Percentiles rank a stretch among this genome's conserved stretches.
Conservation (phyloP, 352 stramenopile genomes). For the Thalassiosira allenii region DNA sequence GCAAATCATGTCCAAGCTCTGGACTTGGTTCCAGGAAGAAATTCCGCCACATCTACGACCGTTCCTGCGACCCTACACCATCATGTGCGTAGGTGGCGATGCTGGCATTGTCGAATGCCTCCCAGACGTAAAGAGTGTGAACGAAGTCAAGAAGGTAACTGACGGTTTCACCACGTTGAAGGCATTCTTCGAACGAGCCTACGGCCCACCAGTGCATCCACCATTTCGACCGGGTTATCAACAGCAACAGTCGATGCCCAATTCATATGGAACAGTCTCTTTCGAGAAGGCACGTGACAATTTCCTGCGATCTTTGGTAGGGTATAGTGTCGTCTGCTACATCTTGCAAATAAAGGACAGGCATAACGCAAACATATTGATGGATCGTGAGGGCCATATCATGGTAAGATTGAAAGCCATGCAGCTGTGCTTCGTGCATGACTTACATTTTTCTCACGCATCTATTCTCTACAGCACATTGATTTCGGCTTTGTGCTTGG, state of each 20-base stretch:
- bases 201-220: constrained; percentile 57
- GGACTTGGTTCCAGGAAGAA: constrained; percentile 79
- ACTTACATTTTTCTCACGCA: background rate
- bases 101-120: constrained; percentile 97
- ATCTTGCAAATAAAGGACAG: constrained; percentile 99
- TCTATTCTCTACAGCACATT: constrained; percentile 87
- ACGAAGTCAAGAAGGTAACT: constrained; percentile 85
- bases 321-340: constrained; percentile 92
- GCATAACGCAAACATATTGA: constrained; percentile 97
- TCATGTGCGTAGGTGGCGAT: constrained; percentile 95
- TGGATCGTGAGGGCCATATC: constrained; percentile 89
- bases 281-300: constrained; percentile 85
- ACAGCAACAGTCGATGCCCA: background rate
- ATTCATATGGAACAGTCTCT: constrained; percentile 41
- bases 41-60: constrained; percentile 72
- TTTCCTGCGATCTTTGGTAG: constrained; percentile 84
- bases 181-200: constrained; percentile 83
- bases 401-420: constrained; percentile 61
- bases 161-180: constrained; percentile 76
- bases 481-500: constrained; percentile 97
- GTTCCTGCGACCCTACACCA: constrained; percentile 94
- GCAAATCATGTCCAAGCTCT: constrained; percentile 85
- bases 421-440: too few relatives aligned
- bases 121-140: constrained; percentile 89
- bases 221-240: background rate